Conservation (phyloP, 2,329 filamentous ascomycete genomes). For the Orbilia javanica region DNA sequence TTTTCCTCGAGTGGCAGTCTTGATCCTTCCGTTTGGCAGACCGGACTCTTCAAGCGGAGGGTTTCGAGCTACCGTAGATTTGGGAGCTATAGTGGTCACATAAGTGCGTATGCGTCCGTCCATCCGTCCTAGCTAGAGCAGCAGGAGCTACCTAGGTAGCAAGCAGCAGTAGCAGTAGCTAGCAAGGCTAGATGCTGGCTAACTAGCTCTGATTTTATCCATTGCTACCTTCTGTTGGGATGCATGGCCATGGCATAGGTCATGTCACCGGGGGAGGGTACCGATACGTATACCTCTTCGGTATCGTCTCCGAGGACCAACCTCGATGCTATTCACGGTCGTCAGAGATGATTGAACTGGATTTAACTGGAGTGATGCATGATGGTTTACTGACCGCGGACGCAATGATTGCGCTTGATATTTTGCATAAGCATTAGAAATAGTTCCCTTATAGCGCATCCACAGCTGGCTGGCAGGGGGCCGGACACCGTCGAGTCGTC, state of each 20-base stretch:
- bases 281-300: not conserved
- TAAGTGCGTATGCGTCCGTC: not conserved
- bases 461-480: no score
- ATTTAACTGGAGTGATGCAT: no score
- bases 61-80: constrained; percentile 15
- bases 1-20: not conserved
- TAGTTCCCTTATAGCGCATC: no score
- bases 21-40: constrained; percentile 24
- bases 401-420: not conserved
- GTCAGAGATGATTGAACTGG: no score
- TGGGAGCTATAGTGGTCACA: constrained; percentile 23
- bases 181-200: not conserved
- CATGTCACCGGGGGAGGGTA: not conserved
- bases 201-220: not conserved
- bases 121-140: not conserved
- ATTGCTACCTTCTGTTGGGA: not conserved
- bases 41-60: constrained; percentile 3
- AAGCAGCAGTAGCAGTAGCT: not conserved
- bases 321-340: no score
- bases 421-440: constrained; percentile 14
- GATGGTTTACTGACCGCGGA: not conserved
- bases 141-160: not conserved
- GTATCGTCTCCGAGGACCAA: no score
- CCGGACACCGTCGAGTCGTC: no score
- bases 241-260: no score